Conservation (phyloP, 1,284 basidiomycete genomes). For the Microbotryomycetes sp. region DNA sequence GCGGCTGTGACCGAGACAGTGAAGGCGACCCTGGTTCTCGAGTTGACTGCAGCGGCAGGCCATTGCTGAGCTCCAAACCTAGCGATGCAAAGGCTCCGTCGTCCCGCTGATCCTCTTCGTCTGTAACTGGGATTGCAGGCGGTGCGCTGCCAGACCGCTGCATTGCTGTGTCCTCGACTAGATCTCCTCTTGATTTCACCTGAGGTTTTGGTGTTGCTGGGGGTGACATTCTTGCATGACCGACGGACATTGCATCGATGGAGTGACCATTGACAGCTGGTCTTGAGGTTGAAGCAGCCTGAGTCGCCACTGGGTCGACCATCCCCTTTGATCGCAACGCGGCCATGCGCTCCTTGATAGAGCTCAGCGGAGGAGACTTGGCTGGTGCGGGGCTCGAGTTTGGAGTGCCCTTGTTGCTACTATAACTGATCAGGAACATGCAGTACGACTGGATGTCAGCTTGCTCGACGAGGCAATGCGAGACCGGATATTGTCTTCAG, state of each 20-base stretch:
- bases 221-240: neutral
- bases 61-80: conserved; percentile 6
- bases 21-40: neutral
- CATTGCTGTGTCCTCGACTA: conserved; percentile 8
- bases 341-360: conserved; percentile 14
- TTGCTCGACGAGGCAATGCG: neutral
- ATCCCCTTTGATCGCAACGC: conserved; percentile 4
- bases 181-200: conserved; percentile 1
- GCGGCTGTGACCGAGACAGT: neutral
- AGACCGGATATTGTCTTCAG: too few species aligned
- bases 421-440: too few species aligned
- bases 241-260: neutral
- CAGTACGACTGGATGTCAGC: neutral
- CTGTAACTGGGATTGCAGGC: conserved; percentile 9
- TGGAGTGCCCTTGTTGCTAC: too few species aligned
- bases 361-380: conserved; percentile 5
- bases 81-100: neutral
- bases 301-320: neutral
- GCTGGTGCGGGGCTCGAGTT: neutral
- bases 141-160: conserved; percentile 25
- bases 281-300: neutral
- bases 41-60: conserved; percentile 12
- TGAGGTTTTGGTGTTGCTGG: conserved; percentile 3
- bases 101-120: neutral
- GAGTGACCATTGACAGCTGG: neutral